phyloP scores from a whole-genome alignment of 495 filamentous ascomycete species.

The Talaromyces ruber region DNA sequence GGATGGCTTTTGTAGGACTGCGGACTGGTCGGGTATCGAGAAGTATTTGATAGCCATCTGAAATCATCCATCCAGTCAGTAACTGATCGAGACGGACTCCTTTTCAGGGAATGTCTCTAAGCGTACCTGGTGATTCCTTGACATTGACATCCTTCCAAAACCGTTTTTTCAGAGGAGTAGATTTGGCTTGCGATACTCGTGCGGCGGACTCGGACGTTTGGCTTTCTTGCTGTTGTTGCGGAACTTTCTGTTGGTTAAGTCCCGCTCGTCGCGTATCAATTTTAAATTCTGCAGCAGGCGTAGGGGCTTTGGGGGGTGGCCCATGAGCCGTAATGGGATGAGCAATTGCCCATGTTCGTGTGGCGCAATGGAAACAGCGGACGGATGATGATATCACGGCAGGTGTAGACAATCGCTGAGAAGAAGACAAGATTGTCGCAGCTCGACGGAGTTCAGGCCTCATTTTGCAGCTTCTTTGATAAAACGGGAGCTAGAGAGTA shows the following conservation, averaged over 20 bases:
- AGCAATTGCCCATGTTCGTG: constrained; percentile 43
- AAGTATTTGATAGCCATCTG: constrained; percentile 61
- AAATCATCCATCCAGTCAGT: neutral
- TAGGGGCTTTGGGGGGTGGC: constrained; percentile 72
- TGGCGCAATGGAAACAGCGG: constrained; percentile 44
- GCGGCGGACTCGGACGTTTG: constrained; percentile 23
- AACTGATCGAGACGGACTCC: neutral
- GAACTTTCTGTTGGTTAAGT: constrained; percentile 48
- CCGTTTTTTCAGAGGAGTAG: constrained; percentile 49
- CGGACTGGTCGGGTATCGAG: constrained; percentile 78
- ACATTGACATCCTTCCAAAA: constrained; percentile 83
- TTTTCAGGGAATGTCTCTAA: neutral
- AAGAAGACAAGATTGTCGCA: neutral
- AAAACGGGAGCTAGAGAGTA: neutral
- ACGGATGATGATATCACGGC: neutral
- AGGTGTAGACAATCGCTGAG: neutral
- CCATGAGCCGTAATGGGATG: constrained; percentile 71
- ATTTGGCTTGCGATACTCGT: constrained; percentile 21
- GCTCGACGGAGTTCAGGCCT: neutral
- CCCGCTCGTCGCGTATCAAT: constrained; percentile 21
- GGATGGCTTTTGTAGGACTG: constrained; percentile 59
- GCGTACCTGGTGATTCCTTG: constrained; percentile 35
- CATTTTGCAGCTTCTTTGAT: neutral
- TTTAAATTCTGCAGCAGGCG: constrained; percentile 44
- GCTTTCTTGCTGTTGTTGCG: constrained; percentile 40